These are phyloP conservation scores for Pelargonium australe DNA, from an alignment of 441 rosid genomes.

Conservation along the genomic window DNA sequence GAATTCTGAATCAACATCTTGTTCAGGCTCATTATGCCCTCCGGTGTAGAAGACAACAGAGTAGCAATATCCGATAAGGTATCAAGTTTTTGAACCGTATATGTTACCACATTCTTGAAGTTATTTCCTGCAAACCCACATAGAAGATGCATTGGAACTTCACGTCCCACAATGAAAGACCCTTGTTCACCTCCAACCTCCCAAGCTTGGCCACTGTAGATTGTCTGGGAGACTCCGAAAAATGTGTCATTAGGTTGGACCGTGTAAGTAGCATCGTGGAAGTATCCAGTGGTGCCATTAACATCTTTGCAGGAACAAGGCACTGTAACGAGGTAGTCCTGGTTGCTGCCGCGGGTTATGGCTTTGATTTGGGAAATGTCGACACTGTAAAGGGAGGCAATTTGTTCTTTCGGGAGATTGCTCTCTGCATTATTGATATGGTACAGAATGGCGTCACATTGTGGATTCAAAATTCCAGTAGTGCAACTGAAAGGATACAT, in stretches of 20 bases:
- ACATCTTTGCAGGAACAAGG: conserved; percentile 39
- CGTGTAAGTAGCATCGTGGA: conserved; percentile 30
- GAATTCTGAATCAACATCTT: conserved; percentile 19
- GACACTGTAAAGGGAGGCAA: conserved; percentile 36
- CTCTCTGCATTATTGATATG: conserved; percentile 20
- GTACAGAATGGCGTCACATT: conserved; percentile 42
- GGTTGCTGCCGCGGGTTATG: conserved; percentile 12
- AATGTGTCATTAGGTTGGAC: conserved; percentile 31
- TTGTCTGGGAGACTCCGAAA: conserved; percentile 21
- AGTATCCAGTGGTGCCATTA: conserved; percentile 33
- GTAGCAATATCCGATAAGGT: conserved; percentile 30
- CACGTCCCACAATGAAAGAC: conserved; percentile 5
- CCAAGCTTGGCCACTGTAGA: conserved; percentile 46
- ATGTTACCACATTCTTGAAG: conserved; percentile 37
- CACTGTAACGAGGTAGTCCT: conserved; percentile 42
- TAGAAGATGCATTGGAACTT: conserved; percentile 31
- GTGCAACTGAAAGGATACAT: conserved; percentile 33
- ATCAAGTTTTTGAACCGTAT: conserved; percentile 48
- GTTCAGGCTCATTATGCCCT: conserved; percentile 34
- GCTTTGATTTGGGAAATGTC: conserved; percentile 26
- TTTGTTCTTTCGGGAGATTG: conserved; percentile 16
- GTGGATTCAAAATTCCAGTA: not conserved
- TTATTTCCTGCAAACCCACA: conserved; percentile 42
- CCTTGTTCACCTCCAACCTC: conserved; percentile 25
- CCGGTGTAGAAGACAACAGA: conserved; percentile 27